Evolutionary conservation across 2,329 filamentous ascomycete species (phyloP).

Genomic region (Pseudopyricularia javanii): DNA sequence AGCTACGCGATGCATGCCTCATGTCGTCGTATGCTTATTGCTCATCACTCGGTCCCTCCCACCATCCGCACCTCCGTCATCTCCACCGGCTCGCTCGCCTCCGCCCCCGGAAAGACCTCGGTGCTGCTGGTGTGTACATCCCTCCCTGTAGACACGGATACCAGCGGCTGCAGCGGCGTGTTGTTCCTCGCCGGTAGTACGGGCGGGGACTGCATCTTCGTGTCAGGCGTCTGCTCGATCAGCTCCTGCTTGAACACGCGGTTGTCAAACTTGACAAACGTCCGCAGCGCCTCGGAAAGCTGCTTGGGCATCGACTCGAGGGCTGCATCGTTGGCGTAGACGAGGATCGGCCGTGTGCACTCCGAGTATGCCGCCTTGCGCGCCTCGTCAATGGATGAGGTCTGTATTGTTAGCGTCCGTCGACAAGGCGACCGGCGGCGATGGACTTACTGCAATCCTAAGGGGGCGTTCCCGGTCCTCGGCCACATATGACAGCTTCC

Average conservation of each 20-base stretch:
- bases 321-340: slow-evolving; percentile 18
- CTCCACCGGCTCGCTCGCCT: neutral
- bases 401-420: neutral
- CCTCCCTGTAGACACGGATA: neutral
- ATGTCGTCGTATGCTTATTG: too few relatives aligned
- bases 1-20: too few relatives aligned
- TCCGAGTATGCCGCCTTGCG: slow-evolving; percentile 8
- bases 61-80: slow-evolving; percentile 2
- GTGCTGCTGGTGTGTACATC: neutral
- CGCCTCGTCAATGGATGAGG: slow-evolving; percentile 7
- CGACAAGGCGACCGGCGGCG: neutral
- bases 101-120: neutral
- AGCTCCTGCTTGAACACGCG: slow-evolving; percentile 19
- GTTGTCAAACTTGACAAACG: slow-evolving; percentile 21
- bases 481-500: slow-evolving; percentile 10
- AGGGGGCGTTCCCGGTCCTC: slow-evolving; percentile 7
- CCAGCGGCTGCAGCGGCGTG: neutral
- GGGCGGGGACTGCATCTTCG: slow-evolving; percentile 3
- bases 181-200: neutral
- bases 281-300: slow-evolving; percentile 15
- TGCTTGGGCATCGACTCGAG: slow-evolving; percentile 9
- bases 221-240: slow-evolving; percentile 12
- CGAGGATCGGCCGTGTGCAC: slow-evolving; percentile 11
- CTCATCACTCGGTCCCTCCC: neutral
- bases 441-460: slow-evolving; percentile 8